A percentile compares a stretch with the other conserved stretches of the same genome.
Evolutionary conservation across 129 eudicot species (phyloP).

Genomic region (Flaveria sonorensis): DNA sequence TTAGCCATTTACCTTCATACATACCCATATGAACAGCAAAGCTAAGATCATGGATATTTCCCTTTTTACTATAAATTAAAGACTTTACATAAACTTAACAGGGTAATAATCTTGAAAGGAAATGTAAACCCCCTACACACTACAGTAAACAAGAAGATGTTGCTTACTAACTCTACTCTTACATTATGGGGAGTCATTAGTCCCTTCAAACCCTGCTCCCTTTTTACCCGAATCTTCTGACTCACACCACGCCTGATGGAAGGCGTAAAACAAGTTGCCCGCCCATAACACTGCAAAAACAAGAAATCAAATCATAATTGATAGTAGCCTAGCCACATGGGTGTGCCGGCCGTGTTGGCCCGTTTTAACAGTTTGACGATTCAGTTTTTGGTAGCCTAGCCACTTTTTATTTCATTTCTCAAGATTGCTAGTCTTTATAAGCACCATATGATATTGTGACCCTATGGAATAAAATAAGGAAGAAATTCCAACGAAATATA

Average conservation of each 20-base stretch:
- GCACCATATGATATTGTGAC: background rate
- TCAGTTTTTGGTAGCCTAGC: background rate
- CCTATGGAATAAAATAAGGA: background rate
- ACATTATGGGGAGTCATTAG: slow-evolving; percentile 16
- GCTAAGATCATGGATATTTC: background rate
- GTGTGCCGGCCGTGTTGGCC: too few relatives aligned
- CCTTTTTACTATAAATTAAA: slow-evolving; percentile 8
- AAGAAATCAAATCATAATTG: background rate
- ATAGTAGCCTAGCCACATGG: too few relatives aligned
- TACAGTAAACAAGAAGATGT: slow-evolving; percentile 10
- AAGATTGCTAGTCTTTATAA: background rate
- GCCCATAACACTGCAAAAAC: slow-evolving; percentile 52
- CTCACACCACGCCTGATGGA: slow-evolving; percentile 64
- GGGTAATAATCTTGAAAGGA: slow-evolving; percentile 9
- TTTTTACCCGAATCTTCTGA: slow-evolving; percentile 11
- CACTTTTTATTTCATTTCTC: background rate
- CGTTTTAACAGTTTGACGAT: too few relatives aligned
- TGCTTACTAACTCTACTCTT: slow-evolving; percentile 34
- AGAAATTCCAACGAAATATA: background rate
- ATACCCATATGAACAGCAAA: slow-evolving; percentile 1
- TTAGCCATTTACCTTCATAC: background rate
- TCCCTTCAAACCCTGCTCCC: slow-evolving; percentile 12
- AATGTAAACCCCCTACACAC: slow-evolving; percentile 23
- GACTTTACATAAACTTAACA: slow-evolving; percentile 35
- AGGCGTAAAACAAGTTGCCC: slow-evolving; percentile 65